Percentiles rank a stretch among this genome's conserved stretches.
Evolutionary conservation across 2,329 filamentous ascomycete genomes (phyloP).

Genomic region (Phialophora verrucosa): DNA sequence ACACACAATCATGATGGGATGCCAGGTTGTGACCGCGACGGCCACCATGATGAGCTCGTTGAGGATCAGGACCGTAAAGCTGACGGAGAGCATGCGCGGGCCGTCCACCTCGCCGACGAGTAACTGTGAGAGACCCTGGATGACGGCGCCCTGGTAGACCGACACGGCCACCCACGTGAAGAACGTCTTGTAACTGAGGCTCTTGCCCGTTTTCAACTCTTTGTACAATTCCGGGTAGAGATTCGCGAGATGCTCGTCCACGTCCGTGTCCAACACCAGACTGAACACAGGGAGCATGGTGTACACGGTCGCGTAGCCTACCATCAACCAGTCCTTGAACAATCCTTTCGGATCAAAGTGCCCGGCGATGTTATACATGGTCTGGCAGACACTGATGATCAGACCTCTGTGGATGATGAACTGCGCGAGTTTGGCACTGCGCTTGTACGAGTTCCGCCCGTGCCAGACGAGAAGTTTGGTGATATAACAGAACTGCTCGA

Average conservation of each 20-base stretch:
- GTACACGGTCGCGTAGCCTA: slow-evolving; percentile 95
- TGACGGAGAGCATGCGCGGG: slow-evolving; percentile 81
- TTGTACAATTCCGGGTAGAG: slow-evolving; percentile 98
- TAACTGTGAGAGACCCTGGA: slow-evolving; percentile 91
- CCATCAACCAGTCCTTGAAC: slow-evolving; percentile 95
- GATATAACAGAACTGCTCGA: slow-evolving; percentile 91
- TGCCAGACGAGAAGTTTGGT: slow-evolving; percentile 99
- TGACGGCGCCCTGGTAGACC: slow-evolving; percentile 92
- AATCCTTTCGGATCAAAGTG: slow-evolving; percentile 92
- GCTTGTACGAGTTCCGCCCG: slow-evolving; percentile 95
- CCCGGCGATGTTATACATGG: slow-evolving; percentile 93
- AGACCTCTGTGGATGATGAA: slow-evolving; percentile 98
- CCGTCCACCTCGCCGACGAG: slow-evolving; percentile 74
- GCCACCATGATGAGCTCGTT: slow-evolving; percentile 98
- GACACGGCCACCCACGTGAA: slow-evolving; percentile 96
- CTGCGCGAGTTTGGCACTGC: slow-evolving; percentile 91
- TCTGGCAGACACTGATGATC: slow-evolving; percentile 95
- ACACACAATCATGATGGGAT: slow-evolving; percentile 84
- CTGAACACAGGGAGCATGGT: slow-evolving; percentile 93
- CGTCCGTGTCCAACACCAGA: slow-evolving; percentile 90
- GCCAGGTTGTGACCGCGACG: slow-evolving; percentile 96
- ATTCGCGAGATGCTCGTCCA: slow-evolving; percentile 90
- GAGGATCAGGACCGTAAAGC: slow-evolving; percentile 87
- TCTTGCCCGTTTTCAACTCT: slow-evolving; percentile 87
- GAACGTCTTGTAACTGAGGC: slow-evolving; percentile 89